Conservation (phyloP, 2,329 filamentous ascomycete species). For the Penicillium brasilianum region DNA sequence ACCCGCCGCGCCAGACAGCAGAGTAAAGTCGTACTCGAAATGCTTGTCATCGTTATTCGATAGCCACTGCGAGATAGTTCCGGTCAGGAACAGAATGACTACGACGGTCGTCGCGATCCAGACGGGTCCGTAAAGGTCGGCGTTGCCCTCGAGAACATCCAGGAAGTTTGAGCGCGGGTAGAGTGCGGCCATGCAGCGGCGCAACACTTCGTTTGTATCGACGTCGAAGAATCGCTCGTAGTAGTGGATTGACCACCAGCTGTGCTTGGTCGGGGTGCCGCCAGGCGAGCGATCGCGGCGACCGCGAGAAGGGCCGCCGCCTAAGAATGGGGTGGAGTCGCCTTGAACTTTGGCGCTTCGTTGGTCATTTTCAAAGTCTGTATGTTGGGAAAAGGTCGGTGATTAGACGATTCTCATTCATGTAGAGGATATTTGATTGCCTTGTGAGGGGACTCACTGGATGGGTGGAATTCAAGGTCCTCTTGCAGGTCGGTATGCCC, state of each 20-base stretch:
- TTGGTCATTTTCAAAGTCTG: slow-evolving; percentile 71
- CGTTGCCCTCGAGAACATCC: slow-evolving; percentile 94
- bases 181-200: slow-evolving; percentile 84
- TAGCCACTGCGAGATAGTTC: slow-evolving; percentile 91
- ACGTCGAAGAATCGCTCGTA: slow-evolving; percentile 99
- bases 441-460: slow-evolving; percentile 57
- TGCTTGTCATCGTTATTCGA: slow-evolving; percentile 68
- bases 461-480: slow-evolving; percentile 98
- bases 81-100: slow-evolving; percentile 91
- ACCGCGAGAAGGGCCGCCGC: slow-evolving; percentile 46
- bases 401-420: slow-evolving; percentile 1
- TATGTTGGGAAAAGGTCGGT: neutral
- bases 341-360: slow-evolving; percentile 56
- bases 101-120: slow-evolving; percentile 99
- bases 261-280: slow-evolving; percentile 71
- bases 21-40: slow-evolving; percentile 88
- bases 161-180: slow-evolving; percentile 94
- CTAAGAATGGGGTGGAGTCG: slow-evolving; percentile 57
- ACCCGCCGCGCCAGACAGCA: slow-evolving; percentile 88
- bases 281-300: slow-evolving; percentile 47
- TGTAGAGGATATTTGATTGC: neutral
- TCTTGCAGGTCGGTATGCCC: slow-evolving; percentile 98
- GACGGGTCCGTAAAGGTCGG: slow-evolving; percentile 94
- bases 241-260: slow-evolving; percentile 89
- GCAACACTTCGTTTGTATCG: slow-evolving; percentile 86